These are phyloP conservation scores for Dactylellina sp. DNA, from an alignment of 2,329 filamentous ascomycete genomes.

Conservation along the genomic window DNA sequence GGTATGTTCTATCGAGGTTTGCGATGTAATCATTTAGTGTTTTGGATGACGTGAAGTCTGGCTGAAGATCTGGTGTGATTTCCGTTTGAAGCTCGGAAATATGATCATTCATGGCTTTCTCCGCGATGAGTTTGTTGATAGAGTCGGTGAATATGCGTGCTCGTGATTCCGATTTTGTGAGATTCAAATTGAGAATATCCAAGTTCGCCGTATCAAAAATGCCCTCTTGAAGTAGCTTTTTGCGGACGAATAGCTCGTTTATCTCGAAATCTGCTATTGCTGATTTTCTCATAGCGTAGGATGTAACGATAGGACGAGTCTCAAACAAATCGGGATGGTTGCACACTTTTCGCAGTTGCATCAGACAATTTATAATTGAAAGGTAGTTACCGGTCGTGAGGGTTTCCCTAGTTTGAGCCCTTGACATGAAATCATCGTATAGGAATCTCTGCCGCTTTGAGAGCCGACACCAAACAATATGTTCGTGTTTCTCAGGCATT, in stretches of 20 bases:
- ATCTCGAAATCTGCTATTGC: constrained; percentile 78
- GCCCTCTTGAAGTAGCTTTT: constrained; percentile 72
- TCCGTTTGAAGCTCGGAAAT: constrained; percentile 49
- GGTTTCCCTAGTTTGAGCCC: constrained; percentile 87
- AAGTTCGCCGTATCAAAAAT: constrained; percentile 75
- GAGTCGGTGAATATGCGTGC: constrained; percentile 45
- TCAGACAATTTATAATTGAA: constrained; percentile 97
- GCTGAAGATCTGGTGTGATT: constrained; percentile 63
- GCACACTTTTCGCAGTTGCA: constrained; percentile 97
- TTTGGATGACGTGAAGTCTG: constrained; percentile 57
- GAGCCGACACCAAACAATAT: constrained; percentile 93
- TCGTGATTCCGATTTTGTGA: constrained; percentile 67
- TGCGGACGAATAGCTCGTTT: constrained; percentile 77
- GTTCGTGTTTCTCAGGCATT: constrained; percentile 97
- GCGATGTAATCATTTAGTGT: constrained; percentile 77
- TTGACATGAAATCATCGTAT: constrained; percentile 94
- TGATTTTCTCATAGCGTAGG: constrained; percentile 88
- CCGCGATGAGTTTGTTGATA: constrained; percentile 55
- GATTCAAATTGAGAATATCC: constrained; percentile 77
- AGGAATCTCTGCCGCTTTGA: constrained; percentile 95
- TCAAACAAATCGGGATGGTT: constrained; percentile 98
- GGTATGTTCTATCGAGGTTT: constrained; percentile 75
- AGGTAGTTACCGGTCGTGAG: constrained; percentile 93
- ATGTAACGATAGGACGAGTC: constrained; percentile 94
- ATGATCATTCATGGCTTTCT: constrained; percentile 57